These are phyloP conservation scores for Porcisia hertigi DNA, from an alignment of 208 protist genomes.

Conservation along the genomic window DNA sequence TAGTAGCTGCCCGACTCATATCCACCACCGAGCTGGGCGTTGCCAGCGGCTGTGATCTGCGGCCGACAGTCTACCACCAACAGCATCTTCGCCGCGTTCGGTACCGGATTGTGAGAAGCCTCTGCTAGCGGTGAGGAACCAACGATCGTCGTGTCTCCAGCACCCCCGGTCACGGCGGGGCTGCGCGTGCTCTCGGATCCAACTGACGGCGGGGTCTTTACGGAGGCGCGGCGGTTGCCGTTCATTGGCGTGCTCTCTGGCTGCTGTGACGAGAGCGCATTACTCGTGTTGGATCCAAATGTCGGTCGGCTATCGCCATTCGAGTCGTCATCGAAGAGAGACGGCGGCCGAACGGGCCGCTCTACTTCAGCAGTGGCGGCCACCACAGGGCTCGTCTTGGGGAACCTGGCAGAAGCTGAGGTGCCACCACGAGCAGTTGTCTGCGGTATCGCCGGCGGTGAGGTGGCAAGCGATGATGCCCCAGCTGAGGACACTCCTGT, in stretches of 20 bases:
- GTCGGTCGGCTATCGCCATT: not conserved
- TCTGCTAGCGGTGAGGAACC: not conserved
- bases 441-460: not conserved
- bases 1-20: constrained; percentile 75
- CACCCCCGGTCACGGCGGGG: not conserved
- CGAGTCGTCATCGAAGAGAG: constrained; percentile 37
- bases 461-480: not conserved
- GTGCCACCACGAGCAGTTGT: not conserved
- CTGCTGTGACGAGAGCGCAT: not conserved
- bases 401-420: not conserved
- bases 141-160: constrained; percentile 2
- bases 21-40: constrained; percentile 76
- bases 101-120: not conserved
- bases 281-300: not conserved
- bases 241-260: not conserved
- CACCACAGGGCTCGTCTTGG: not conserved
- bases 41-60: constrained; percentile 56
- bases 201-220: not conserved
- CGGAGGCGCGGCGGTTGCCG: not conserved
- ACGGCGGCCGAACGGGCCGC: constrained; percentile 22
- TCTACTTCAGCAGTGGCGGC: not conserved
- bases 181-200: not conserved
- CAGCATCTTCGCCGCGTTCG: constrained; percentile 28
- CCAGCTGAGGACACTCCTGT: not conserved
- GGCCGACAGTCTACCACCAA: constrained; percentile 83